Evolutionary conservation across 805 yeast genomes (phyloP), one percentile per base, ranked within the genome.

Genomic region (Nakazawaea wickerhamii): DNA sequence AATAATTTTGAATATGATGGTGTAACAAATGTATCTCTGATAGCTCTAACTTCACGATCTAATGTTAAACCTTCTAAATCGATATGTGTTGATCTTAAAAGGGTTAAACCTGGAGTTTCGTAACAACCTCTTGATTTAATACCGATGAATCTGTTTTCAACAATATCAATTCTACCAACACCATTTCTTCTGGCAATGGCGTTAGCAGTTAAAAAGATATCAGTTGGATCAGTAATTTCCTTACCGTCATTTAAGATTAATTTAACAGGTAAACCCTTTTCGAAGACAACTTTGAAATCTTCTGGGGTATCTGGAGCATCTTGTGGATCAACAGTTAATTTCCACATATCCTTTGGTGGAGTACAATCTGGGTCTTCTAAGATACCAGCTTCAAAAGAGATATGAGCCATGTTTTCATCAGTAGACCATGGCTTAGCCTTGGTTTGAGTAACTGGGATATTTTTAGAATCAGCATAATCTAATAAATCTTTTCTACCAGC

Each of bases 321-420:
- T 31, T 71, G 62, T 57, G 99, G 98, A 68, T 91, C 99, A 48
- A 84, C 87, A 33, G 96, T 93, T 64, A 93, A 79, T 73, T 93
- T 93, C 99, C 99, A 93, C 99, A 93, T 93, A 67, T 93, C 99
- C 74, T 90, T 91, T 70, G 99, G 99, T 51, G 99, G 99, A 41
- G 99, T 93, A 55, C 91, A 81, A 67, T 93, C 86, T 61, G 99
- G 99, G 71, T 93, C 96, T 72, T 93, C 99, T 60, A 93, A 79
- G 55, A 93, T 93, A 70, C 99, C 99, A 51, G 99, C 99, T 75
- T 93, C 99, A 65, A 86, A 93, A 30, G 98, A 91, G 65, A 93
- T 93, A 70, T 93, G 99, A 36, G 98, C 99, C 80, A 91, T 73
- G 78, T 93, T 93, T 73, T 93, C 99, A 65, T 93, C 99, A 45